These are phyloP conservation scores for Eutrema heterophyllum DNA, from an alignment of 345 rosid genomes.

Conservation along the genomic window DNA sequence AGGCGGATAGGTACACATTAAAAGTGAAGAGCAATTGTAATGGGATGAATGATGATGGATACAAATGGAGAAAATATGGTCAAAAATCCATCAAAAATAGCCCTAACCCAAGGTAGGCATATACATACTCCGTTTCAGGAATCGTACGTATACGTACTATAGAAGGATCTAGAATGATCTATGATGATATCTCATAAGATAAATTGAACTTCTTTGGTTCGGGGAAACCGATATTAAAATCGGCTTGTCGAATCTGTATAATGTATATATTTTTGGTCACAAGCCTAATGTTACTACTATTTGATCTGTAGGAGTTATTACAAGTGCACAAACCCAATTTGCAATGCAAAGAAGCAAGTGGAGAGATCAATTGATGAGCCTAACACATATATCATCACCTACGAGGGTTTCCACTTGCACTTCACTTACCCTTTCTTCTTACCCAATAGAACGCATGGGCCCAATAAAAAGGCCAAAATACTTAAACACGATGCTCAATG, in stretches of 20 bases:
- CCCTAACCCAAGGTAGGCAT: slow-evolving; percentile 68
- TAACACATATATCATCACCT: slow-evolving; percentile 64
- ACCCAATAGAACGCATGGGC: slow-evolving; percentile 17
- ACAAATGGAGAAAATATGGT: slow-evolving; percentile 95
- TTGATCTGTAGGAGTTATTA: slow-evolving; percentile 63
- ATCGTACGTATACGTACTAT: neutral
- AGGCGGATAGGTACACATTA: slow-evolving; percentile 67
- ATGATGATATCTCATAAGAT: too few relatives aligned
- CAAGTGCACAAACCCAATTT: slow-evolving; percentile 79
- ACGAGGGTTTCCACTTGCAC: slow-evolving; percentile 85
- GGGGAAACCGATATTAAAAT: neutral
- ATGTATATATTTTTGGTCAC: neutral
- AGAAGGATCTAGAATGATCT: too few relatives aligned
- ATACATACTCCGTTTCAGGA: neutral
- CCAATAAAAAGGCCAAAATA: slow-evolving; percentile 43
- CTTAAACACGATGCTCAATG: slow-evolving; percentile 2
- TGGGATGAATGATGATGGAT: slow-evolving; percentile 79
- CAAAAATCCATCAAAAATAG: slow-evolving; percentile 86
- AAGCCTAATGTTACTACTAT: neutral
- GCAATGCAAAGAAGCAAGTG: slow-evolving; percentile 83
- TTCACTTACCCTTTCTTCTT: slow-evolving; percentile 48
- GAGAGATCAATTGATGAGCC: slow-evolving; percentile 65
- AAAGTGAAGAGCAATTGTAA: slow-evolving; percentile 53
- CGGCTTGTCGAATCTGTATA: neutral
- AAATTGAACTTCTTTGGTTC: neutral